These are phyloP conservation scores for Halophytophthora polymorphica DNA, from an alignment of 352 stramenopile species.

Conservation along the genomic window DNA sequence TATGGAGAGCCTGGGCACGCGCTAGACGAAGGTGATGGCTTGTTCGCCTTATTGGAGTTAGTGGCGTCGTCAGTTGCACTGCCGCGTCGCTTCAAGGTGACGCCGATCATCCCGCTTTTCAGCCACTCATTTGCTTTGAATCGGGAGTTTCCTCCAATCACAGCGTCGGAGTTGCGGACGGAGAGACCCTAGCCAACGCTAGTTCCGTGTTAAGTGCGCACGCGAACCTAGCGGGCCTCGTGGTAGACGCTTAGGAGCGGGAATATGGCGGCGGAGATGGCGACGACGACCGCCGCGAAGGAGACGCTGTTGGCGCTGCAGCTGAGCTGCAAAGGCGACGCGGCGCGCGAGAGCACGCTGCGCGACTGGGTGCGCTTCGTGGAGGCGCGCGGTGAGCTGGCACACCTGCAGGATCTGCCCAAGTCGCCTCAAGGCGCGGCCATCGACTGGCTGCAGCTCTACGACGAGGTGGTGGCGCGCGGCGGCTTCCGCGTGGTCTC, in stretches of 20 bases:
- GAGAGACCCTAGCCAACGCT: no score
- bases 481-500: conserved; percentile 56
- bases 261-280: conserved; percentile 9
- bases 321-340: conserved; percentile 63
- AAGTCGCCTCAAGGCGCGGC: conserved; percentile 43
- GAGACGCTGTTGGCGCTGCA: conserved; percentile 53
- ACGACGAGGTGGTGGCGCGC: conserved; percentile 73
- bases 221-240: conserved; percentile 2
- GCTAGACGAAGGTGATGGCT: no score
- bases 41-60: no score
- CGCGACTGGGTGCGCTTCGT: conserved; percentile 57
- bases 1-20: no score
- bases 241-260: no score
- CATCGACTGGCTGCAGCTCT: conserved; percentile 78
- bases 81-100: conserved; percentile 8
- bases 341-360: conserved; percentile 50
- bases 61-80: no score
- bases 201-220: background rate
- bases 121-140: conserved; percentile 7
- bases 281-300: conserved; percentile 27
- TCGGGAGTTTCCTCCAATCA: conserved; percentile 1
- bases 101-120: conserved; percentile 6
- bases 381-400: conserved; percentile 43
- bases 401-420: conserved; percentile 46
- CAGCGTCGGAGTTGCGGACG: no score